phyloP scores from a whole-genome alignment of 2,329 filamentous ascomycete genomes.

The Penicillium sp. region DNA sequence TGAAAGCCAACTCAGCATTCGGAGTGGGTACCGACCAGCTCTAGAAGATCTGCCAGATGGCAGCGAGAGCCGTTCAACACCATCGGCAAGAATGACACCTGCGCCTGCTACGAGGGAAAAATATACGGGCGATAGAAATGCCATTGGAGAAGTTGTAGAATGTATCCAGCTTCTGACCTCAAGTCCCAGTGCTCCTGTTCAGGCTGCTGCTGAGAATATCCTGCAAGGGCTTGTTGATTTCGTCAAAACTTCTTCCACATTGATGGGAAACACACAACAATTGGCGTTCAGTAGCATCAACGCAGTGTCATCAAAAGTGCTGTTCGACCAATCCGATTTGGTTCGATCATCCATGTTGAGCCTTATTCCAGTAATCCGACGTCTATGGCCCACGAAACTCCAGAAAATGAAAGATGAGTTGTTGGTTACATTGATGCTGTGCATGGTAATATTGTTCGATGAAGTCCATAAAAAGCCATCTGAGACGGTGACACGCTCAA shows the following conservation, averaged over 20 bases:
- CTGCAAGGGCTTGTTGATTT: constrained; percentile 63
- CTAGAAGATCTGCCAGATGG: constrained; percentile 32
- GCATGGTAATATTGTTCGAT: constrained; percentile 63
- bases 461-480: constrained; percentile 38
- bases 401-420: constrained; percentile 75
- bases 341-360: constrained; percentile 63
- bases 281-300: constrained; percentile 78
- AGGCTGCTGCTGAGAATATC: constrained; percentile 60
- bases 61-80: constrained; percentile 34
- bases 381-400: constrained; percentile 75
- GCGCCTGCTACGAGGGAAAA: constrained; percentile 31
- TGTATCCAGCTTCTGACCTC: constrained; percentile 68
- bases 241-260: constrained; percentile 62
- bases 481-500: constrained; percentile 44
- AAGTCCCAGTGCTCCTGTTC: constrained; percentile 69
- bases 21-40: constrained; percentile 30
- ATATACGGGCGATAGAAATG: constrained; percentile 36
- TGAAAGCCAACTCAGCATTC: constrained; percentile 35
- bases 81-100: constrained; percentile 36
- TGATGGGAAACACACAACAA: constrained; percentile 67
- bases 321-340: constrained; percentile 70
- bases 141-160: constrained; percentile 62
- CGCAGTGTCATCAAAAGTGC: constrained; percentile 65
- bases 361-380: constrained; percentile 71
- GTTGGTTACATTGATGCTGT: constrained; percentile 70